phyloP scores from a whole-genome alignment of 179 eudicot genomes.

The Monotropa hypopitys region DNA sequence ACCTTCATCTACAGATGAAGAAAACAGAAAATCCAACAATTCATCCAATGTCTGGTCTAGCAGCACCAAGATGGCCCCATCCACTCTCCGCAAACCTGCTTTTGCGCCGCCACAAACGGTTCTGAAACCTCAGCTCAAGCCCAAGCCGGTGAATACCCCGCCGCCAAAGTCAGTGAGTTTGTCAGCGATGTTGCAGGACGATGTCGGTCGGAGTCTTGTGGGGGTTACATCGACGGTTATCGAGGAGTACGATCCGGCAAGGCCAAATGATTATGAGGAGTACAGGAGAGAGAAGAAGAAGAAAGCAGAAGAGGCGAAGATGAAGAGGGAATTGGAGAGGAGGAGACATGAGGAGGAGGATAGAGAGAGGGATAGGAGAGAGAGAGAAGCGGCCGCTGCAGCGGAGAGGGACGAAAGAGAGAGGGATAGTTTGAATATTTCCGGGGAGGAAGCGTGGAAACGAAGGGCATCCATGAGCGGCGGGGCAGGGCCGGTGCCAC shows the following conservation, averaged over 20 bases:
- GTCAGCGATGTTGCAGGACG: conserved; percentile 1
- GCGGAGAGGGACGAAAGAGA: conserved; percentile 16
- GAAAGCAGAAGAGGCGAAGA: conserved; percentile 47
- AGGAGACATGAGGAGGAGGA: conserved; percentile 41
- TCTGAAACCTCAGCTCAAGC: conserved; percentile 27
- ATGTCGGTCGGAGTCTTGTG: conserved; percentile 24
- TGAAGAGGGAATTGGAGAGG: conserved; percentile 45
- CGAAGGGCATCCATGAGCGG: conserved; percentile 60
- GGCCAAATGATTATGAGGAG: conserved; percentile 86
- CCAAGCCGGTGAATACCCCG: conserved; percentile 13
- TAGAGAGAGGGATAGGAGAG: conserved; percentile 27
- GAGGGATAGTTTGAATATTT: conserved; percentile 30
- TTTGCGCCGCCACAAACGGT: conserved; percentile 43
- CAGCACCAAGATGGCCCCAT: conserved; percentile 76
- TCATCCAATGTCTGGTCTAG: conserved; percentile 69
- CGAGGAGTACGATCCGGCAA: conserved; percentile 79
- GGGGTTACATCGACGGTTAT: conserved; percentile 53
- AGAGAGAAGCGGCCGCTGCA: conserved; percentile 11
- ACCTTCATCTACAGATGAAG: conserved; percentile 63
- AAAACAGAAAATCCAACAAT: conserved; percentile 14
- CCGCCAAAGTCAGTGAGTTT: conserved; percentile 7
- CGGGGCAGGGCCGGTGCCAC: conserved; percentile 17
- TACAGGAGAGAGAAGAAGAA: conserved; percentile 55
- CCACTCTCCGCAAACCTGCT: conserved; percentile 74
- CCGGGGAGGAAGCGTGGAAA: conserved; percentile 94